Evolutionary conservation across 2,329 filamentous ascomycete genomes (phyloP), one percentile per base, ranked within the genome.

Genomic region (Trichocomaceae sp.): DNA sequence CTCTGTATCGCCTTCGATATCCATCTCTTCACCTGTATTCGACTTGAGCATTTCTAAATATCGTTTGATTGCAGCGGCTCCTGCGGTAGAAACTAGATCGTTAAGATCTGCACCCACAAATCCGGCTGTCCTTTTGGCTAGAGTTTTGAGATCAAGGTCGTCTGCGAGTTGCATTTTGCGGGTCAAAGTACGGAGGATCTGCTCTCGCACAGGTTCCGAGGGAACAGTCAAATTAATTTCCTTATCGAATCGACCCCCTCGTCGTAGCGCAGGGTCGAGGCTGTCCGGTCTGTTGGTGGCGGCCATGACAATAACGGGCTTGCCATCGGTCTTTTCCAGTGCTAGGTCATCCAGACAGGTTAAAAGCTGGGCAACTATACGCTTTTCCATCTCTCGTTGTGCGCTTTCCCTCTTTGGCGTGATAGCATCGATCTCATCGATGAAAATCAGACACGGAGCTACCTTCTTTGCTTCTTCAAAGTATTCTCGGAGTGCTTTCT

Each of bases 91-190:
- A 3, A 85, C 83, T 2, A 87, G 73, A 64, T 86, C 86, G 59
- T 87, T 83, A 3, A 99, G 75, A 75, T 99, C 93, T 5, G 89
- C 88, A 10, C 91, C 92, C 0, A 99, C 92, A 62, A 93, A 99
- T 1, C 93, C 93, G 5, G 93, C 89, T 0, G 92, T 97, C 62
- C 85, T 79, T 63, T 88, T 91, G 5, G 92, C 90, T 3, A 99
- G 76, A 15, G 80, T 75, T 23, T 75, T 74, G 61, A 92, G 87
- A 66, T 95, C 83, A 19, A 97, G 81, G 57, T 90, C 84, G 3
- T 81, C 77, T 0, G 82, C 77, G 7, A 95, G 69, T 0, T 75
- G 75, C 60, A 85, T 79, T 54, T 85, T 81, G 52, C 83, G 77
- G 0, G 88, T 89, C 46, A 95, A 75, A 1, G 87, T 84, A 39